Percentiles rank a stretch among this genome's conserved stretches.
phyloP scores from a whole-genome alignment of 2,329 filamentous ascomycete genomes.

The Aspergillus quadricinctus region DNA sequence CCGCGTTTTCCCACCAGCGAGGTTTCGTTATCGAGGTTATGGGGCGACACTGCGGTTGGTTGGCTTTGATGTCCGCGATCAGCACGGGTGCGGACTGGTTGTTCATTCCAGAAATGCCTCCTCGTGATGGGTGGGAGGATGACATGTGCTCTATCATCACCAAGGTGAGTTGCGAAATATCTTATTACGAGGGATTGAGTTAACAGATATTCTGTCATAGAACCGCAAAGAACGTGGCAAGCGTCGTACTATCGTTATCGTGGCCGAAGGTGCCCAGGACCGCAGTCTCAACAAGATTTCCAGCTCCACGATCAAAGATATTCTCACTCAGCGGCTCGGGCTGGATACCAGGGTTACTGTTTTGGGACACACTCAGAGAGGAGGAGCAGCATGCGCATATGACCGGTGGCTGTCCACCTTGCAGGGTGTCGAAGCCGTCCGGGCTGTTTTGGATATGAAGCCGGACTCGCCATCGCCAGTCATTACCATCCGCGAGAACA shows the following conservation, averaged over 20 bases:
- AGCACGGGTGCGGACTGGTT: slow-evolving; percentile 94
- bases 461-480: slow-evolving; percentile 89
- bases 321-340: slow-evolving; percentile 74
- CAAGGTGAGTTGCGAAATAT: slow-evolving; percentile 48
- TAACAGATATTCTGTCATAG: slow-evolving; percentile 43
- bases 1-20: slow-evolving; percentile 90
- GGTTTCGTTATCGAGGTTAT: slow-evolving; percentile 98
- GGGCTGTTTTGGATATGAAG: slow-evolving; percentile 81
- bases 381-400: slow-evolving; percentile 86
- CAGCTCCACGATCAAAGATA: slow-evolving; percentile 74
- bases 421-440: slow-evolving; percentile 91
- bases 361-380: slow-evolving; percentile 93
- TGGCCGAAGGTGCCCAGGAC: slow-evolving; percentile 92
- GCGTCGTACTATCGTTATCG: slow-evolving; percentile 95
- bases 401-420: slow-evolving; percentile 90
- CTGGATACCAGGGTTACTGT: slow-evolving; percentile 94
- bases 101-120: slow-evolving; percentile 93
- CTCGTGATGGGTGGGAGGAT: slow-evolving; percentile 78
- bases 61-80: slow-evolving; percentile 93
- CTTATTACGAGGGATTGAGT: not conserved
- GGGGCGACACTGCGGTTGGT: slow-evolving; percentile 96
- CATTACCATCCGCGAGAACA: slow-evolving; percentile 96
- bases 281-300: slow-evolving; percentile 77
- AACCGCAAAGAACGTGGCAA: slow-evolving; percentile 79
- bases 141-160: slow-evolving; percentile 78